phyloP scores from a whole-genome alignment of 768 basidiomycete genomes.

The Asterophora lycoperdoides region DNA sequence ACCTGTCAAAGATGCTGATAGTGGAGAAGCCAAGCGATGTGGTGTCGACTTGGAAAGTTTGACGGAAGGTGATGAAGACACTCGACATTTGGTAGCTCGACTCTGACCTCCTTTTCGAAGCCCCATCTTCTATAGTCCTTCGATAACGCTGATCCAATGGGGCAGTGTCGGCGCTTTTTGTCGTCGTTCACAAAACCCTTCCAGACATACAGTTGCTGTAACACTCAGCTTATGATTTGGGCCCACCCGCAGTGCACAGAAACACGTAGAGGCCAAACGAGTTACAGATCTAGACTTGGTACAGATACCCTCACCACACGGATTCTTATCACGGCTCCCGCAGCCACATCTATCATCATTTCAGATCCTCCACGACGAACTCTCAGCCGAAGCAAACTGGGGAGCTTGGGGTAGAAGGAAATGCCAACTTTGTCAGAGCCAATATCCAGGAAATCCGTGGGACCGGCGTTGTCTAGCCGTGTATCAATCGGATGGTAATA shows the following conservation, averaged over 20 bases:
- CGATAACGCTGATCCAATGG: slow-evolving; percentile 66
- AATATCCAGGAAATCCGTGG: slow-evolving; percentile 70
- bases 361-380: slow-evolving; percentile 80
- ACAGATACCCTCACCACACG: slow-evolving; percentile 78
- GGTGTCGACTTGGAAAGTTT: slow-evolving; percentile 61
- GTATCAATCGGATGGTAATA: no score
- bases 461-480: no score
- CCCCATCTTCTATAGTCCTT: slow-evolving; percentile 52
- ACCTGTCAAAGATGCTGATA: slow-evolving; percentile 41
- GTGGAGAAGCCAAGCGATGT: slow-evolving; percentile 74
- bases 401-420: slow-evolving; percentile 85
- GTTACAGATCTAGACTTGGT: slow-evolving; percentile 74
- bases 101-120: slow-evolving; percentile 30
- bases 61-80: slow-evolving; percentile 47
- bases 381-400: slow-evolving; percentile 67
- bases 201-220: slow-evolving; percentile 4
- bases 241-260: slow-evolving; percentile 41
- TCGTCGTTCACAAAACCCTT: slow-evolving; percentile 55
- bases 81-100: slow-evolving; percentile 2
- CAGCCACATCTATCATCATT: slow-evolving; percentile 78
- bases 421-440: slow-evolving; percentile 84
- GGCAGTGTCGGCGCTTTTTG: slow-evolving; percentile 51
- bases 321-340: slow-evolving; percentile 73
- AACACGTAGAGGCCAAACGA: slow-evolving; percentile 55
- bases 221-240: slow-evolving; percentile 10